Evolutionary conservation across 1,139 yeast species (phyloP).

Genomic region (Candida freyschussii): DNA sequence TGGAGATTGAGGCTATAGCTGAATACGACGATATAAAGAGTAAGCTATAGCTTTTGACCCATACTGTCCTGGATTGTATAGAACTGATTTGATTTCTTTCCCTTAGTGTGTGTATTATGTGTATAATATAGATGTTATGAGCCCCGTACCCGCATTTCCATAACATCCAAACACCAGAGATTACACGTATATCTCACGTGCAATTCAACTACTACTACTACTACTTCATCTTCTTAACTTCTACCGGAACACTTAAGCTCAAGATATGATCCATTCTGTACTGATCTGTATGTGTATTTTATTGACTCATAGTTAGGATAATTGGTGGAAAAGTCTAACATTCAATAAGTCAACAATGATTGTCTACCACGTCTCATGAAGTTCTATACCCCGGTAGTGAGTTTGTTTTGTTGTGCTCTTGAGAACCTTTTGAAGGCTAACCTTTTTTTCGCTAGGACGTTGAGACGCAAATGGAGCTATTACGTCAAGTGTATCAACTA

Average conservation of each 20-base stretch:
- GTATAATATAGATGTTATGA: background rate
- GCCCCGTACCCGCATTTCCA: background rate
- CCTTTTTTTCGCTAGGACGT: no score
- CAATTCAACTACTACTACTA: no score
- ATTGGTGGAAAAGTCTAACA: no score
- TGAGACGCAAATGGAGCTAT: constrained; percentile 64
- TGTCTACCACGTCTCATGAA: constrained; percentile 91
- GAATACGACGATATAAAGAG: constrained; percentile 20
- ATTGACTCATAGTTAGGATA: background rate
- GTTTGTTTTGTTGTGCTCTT: no score
- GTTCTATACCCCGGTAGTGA: constrained; percentile 80
- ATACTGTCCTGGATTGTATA: no score
- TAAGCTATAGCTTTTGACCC: constrained; percentile 4
- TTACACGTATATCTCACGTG: no score
- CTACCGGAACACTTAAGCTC: no score
- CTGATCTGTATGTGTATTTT: constrained; percentile 66
- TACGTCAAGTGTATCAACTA: constrained; percentile 70
- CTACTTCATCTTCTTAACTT: no score
- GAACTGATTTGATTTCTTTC: background rate
- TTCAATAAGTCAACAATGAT: constrained; percentile 64
- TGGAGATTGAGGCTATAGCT: constrained; percentile 42
- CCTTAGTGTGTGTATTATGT: background rate
- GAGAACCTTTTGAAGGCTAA: constrained; percentile 19
- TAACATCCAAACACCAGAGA: no score
- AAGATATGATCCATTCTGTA: constrained; percentile 90